Evolutionary conservation across 1,139 yeast species (phyloP), one percentile per base, ranked within the genome.

Genomic region (Hyphopichia khmerensis): DNA sequence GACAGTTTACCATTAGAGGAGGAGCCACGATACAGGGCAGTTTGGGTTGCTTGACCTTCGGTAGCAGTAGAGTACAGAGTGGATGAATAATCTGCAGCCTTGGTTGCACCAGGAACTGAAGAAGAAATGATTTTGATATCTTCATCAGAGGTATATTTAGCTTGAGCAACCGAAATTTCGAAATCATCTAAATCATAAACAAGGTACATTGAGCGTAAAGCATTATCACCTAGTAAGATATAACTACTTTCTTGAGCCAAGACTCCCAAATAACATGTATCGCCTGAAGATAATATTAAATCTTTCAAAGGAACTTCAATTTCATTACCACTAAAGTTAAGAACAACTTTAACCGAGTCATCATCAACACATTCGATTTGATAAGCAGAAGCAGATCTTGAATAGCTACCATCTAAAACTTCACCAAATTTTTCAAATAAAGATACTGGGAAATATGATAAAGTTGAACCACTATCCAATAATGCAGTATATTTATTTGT

Each of bases 141-240:
- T 43, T 71, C 75, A 5, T 63, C 62, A 23, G 55, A 51, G 9
- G 77, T 57, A 38, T 59, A 56, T 42, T 64, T 65, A 6, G 82
- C 84, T 51, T 78, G 87, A 1, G 95, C 96, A 41, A 90, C 46
- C 0, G 84, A 82, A 24, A 89, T 69, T 55, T 82, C 80, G 42
- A 68, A 63, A 48, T 77, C 78, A 27, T 85, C 90, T 48, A 88
- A 66, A 61, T 90, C 95, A 53, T 78, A 88, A 35, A 88, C 96
- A 42, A 83, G 79, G 58, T 89, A 89, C 8, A 87, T 90, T 41
- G 79, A 72, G 46, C 88, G 75, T 53, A 90, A 65, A 64, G 88
- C 82, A 27, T 83, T 77, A 60, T 87, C 96, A 37, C 96, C 96
- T 13, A 88, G 57, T 40, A 68, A 55, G 33, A 66, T 48, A 46